Percentiles rank a stretch among this genome's conserved stretches.
Conservation (phyloP, 179 eudicot genomes). For the Actinidia chinensis region DNA sequence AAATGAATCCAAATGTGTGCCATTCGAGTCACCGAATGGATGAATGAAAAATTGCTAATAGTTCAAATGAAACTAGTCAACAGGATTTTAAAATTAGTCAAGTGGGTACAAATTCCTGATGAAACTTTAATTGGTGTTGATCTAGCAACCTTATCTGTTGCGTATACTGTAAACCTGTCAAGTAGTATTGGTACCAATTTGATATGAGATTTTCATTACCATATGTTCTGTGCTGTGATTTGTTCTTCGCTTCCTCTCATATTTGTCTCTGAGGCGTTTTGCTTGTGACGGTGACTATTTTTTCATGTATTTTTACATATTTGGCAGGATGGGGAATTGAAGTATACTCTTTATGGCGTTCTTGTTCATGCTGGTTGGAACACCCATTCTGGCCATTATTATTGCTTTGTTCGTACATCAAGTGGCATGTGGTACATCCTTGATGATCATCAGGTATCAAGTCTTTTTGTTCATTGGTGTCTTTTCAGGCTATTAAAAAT, state of each 20-base stretch:
- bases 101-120: neutral
- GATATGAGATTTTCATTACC: neutral
- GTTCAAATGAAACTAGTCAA: neutral
- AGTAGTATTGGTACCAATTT: neutral
- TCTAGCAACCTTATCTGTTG: neutral
- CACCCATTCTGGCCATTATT: slow-evolving; percentile 95
- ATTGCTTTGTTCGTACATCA: slow-evolving; percentile 89
- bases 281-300: neutral
- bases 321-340: slow-evolving; percentile 81
- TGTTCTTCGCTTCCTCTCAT: neutral
- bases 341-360: slow-evolving; percentile 91
- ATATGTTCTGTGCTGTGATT: neutral
- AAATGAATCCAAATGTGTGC: neutral
- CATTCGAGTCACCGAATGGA: neutral
- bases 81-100: neutral
- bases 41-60: neutral
- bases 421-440: slow-evolving; percentile 94
- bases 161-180: neutral
- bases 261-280: neutral
- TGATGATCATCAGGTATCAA: slow-evolving; percentile 83
- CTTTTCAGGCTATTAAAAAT: neutral
- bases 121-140: neutral
- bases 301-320: neutral
- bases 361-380: slow-evolving; percentile 96
- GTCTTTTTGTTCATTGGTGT: neutral